phyloP scores from a whole-genome alignment of 1,139 yeast species.

The Kurtzmaniella quercitrusa region DNA sequence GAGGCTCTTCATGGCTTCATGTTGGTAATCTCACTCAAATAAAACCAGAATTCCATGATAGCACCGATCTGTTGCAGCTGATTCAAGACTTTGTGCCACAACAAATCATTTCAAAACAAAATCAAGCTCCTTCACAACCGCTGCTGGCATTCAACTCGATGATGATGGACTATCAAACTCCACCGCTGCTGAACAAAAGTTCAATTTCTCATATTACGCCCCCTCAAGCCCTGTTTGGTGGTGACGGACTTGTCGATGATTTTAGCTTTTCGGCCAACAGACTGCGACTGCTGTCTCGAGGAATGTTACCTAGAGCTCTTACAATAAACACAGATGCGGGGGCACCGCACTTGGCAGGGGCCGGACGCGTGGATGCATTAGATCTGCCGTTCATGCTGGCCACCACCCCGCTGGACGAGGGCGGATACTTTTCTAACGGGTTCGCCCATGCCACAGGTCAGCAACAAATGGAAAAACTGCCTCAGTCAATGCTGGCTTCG shows the following conservation, averaged over 20 bases:
- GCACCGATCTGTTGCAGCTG: constrained; percentile 43
- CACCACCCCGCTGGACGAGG: constrained; percentile 37
- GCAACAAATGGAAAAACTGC: constrained; percentile 8
- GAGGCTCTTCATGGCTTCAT: constrained; percentile 41
- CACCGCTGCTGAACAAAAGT: constrained; percentile 37
- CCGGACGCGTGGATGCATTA: constrained; percentile 23
- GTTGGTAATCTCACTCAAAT: constrained; percentile 41
- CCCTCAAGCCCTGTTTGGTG: constrained; percentile 18
- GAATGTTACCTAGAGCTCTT: constrained; percentile 31
- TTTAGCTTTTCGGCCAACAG: constrained; percentile 21
- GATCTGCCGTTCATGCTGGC: constrained; percentile 47
- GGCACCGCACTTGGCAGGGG: constrained; percentile 16
- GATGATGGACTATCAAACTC: constrained; percentile 45
- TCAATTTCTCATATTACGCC: constrained; percentile 22
- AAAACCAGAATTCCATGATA: constrained; percentile 26
- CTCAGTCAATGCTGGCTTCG: constrained; percentile 2
- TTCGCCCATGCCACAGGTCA: constrained; percentile 9
- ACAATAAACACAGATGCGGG: constrained; percentile 41
- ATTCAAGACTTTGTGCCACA: constrained; percentile 46
- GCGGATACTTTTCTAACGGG: constrained; percentile 24
- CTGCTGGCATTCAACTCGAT: constrained; percentile 22
- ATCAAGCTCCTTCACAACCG: constrained; percentile 7
- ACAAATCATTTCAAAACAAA: constrained; percentile 28
- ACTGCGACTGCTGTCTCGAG: constrained; percentile 23
- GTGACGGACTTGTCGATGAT: constrained; percentile 18